phyloP scores from a whole-genome alignment of 352 stramenopile species.

The Phytophthora pini region DNA sequence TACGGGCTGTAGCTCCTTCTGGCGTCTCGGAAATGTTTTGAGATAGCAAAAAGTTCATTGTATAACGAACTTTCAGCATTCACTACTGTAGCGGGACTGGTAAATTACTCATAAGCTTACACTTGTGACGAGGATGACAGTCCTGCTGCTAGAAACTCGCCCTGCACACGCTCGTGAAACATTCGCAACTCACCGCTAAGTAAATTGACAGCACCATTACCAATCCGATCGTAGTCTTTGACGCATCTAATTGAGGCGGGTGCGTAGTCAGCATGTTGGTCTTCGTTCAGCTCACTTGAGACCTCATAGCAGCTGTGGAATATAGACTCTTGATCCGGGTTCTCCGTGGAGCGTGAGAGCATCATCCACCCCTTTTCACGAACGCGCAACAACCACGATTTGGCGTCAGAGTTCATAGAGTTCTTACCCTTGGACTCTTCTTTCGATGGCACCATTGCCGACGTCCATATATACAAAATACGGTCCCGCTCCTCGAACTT shows the following conservation, averaged over 20 bases:
- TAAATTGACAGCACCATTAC: conserved; percentile 12
- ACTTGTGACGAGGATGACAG: background rate
- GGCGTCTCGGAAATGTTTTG: too few species aligned
- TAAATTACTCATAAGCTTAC: too few species aligned
- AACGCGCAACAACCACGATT: conserved; percentile 14
- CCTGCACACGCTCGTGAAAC: conserved; percentile 22
- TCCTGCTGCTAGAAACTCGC: background rate
- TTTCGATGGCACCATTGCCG: conserved; percentile 18
- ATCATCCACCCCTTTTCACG: conserved; percentile 29
- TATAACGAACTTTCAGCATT: too few species aligned
- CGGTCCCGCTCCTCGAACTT: conserved; percentile 25
- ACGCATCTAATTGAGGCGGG: background rate
- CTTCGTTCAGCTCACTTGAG: conserved; percentile 13
- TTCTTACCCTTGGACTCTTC: background rate
- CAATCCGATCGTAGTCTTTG: conserved; percentile 10
- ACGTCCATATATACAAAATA: conserved; percentile 31
- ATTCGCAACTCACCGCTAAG: conserved; percentile 21
- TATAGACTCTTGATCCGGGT: conserved; percentile 21
- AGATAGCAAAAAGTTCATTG: too few species aligned
- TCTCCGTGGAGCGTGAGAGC: conserved; percentile 14
- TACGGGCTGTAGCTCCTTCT: too few species aligned
- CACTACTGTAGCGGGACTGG: too few species aligned
- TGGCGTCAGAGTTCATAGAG: background rate
- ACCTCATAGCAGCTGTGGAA: conserved; percentile 29
- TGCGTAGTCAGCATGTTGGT: background rate